Percentiles rank a stretch among this genome's conserved stretches.
phyloP scores from a whole-genome alignment of 257 asterid species.

The Asclepias syriaca region DNA sequence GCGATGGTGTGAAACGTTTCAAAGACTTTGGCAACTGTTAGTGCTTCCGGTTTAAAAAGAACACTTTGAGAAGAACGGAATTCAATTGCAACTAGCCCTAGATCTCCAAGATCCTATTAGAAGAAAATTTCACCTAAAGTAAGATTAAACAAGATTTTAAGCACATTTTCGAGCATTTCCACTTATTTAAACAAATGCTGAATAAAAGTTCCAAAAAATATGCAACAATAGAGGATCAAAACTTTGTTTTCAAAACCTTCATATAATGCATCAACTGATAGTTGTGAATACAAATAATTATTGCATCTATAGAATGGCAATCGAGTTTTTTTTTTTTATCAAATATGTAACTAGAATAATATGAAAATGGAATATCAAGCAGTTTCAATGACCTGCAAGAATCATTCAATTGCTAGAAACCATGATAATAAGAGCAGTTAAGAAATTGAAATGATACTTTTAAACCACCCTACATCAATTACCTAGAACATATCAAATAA shows the following conservation, averaged over 20 bases:
- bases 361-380: background rate
- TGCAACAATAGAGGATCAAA: background rate
- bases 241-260: background rate
- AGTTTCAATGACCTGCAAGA: background rate
- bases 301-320: background rate
- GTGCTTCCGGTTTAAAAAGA: conserved; percentile 76
- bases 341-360: background rate
- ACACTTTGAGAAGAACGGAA: conserved; percentile 88
- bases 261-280: background rate
- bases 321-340: background rate
- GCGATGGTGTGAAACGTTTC: conserved; percentile 76
- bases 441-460: background rate
- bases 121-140: conserved; percentile 3
- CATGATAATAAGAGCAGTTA: background rate
- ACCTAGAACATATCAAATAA: background rate
- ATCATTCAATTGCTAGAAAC: background rate
- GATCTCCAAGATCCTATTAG: conserved; percentile 79
- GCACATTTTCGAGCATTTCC: background rate
- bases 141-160: background rate
- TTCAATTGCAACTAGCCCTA: conserved; percentile 92
- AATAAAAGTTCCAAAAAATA: background rate
- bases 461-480: background rate
- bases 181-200: background rate
- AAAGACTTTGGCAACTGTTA: conserved; percentile 81
- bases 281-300: background rate